phyloP scores from a whole-genome alignment of 768 basidiomycete species.

The Aureoboletus auriporus region DNA sequence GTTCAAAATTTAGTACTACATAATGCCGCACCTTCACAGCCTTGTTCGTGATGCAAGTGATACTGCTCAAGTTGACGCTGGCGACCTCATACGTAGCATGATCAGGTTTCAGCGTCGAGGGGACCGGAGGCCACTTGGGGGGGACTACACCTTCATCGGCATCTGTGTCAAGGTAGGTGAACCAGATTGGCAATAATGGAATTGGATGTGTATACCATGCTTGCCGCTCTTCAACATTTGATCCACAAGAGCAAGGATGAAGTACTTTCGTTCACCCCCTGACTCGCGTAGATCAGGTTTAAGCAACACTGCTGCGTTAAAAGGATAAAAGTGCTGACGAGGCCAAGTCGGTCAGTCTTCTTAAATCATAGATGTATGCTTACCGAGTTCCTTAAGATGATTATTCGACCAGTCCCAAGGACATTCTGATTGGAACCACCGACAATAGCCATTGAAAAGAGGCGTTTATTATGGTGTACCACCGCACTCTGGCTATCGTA shows the following conservation, averaged over 20 bases:
- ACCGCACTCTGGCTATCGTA: constrained; percentile 72
- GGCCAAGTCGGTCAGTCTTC: neutral
- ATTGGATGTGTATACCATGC: constrained; percentile 38
- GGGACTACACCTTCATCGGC: constrained; percentile 52
- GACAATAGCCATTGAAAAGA: constrained; percentile 56
- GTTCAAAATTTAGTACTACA: neutral
- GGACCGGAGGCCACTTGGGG: constrained; percentile 74
- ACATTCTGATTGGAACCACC: constrained; percentile 66
- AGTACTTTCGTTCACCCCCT: constrained; percentile 54
- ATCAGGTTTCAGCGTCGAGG: constrained; percentile 43
- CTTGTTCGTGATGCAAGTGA: constrained; percentile 68
- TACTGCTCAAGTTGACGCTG: constrained; percentile 64
- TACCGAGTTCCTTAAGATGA: constrained; percentile 81
- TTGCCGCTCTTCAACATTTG: constrained; percentile 52
- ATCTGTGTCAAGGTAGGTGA: constrained; percentile 39
- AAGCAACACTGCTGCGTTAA: constrained; percentile 68
- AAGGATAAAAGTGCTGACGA: constrained; percentile 67
- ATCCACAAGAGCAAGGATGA: constrained; percentile 69
- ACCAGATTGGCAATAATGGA: neutral
- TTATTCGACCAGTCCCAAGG: constrained; percentile 70
- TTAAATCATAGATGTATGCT: constrained; percentile 20
- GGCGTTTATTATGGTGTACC: constrained; percentile 54
- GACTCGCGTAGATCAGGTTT: constrained; percentile 54
- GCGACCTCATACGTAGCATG: constrained; percentile 64
- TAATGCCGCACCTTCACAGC: constrained; percentile 76